Percentiles rank a stretch among this genome's conserved stretches.
Evolutionary conservation across 441 rosid genomes (phyloP).

Genomic region (Erysimum cheiri): DNA sequence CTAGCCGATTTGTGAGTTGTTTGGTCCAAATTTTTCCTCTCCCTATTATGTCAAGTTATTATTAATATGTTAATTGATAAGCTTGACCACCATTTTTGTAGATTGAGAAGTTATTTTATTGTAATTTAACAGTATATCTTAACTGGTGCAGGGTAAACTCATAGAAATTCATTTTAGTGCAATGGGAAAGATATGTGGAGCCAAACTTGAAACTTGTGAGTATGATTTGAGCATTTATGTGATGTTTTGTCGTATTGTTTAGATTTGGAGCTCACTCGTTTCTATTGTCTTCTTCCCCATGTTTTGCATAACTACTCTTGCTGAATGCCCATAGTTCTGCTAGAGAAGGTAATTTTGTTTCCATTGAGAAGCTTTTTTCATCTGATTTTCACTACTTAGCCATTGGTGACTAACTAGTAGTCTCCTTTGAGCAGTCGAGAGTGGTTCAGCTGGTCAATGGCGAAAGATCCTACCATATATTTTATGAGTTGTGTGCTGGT

Average conservation of each 20-base stretch:
- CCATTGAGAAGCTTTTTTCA: slow-evolving; percentile 32
- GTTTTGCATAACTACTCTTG: slow-evolving; percentile 29
- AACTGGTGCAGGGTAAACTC: slow-evolving; percentile 65
- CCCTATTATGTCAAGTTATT: too few species aligned
- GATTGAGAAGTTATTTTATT: neutral
- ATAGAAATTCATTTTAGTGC: slow-evolving; percentile 84
- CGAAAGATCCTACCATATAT: slow-evolving; percentile 94
- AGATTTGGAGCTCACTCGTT: slow-evolving; percentile 48
- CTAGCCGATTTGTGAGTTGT: slow-evolving; percentile 92
- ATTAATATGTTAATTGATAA: neutral
- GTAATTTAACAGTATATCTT: slow-evolving; percentile 13
- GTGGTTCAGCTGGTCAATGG: slow-evolving; percentile 87
- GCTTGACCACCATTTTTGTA: slow-evolving; percentile 26
- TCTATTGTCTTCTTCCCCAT: slow-evolving; percentile 44
- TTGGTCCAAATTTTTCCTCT: too few species aligned
- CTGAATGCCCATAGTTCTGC: slow-evolving; percentile 59
- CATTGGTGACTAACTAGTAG: slow-evolving; percentile 45
- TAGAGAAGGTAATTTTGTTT: slow-evolving; percentile 81
- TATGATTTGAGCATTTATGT: slow-evolving; percentile 25
- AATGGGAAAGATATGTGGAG: slow-evolving; percentile 86
- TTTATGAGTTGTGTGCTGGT: slow-evolving; percentile 97
- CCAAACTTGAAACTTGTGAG: slow-evolving; percentile 94
- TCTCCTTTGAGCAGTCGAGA: slow-evolving; percentile 78
- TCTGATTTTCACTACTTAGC: slow-evolving; percentile 30
- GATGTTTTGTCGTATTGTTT: slow-evolving; percentile 23